Conservation (phyloP, 208 protist species). For the Phytomonas francai region DNA sequence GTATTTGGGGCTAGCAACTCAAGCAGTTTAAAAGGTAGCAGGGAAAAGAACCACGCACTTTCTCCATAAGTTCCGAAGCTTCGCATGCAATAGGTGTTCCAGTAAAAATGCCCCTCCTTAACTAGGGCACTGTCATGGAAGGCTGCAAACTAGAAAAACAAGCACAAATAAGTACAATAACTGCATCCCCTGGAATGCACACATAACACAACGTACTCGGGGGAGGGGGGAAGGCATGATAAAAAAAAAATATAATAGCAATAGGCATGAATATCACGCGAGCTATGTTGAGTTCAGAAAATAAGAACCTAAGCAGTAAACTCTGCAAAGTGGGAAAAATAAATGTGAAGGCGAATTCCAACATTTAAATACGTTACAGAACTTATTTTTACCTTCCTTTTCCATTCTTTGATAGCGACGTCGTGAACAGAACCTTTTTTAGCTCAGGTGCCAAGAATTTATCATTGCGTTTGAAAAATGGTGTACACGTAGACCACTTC, state of each 20-base stretch:
- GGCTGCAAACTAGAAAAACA: background rate
- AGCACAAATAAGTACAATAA: conserved; percentile 2
- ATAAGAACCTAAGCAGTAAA: too few relatives aligned
- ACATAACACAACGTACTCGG: background rate
- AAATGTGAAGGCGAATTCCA: background rate
- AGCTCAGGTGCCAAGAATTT: background rate
- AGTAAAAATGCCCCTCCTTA: background rate
- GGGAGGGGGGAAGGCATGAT: background rate
- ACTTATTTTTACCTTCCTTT: too few relatives aligned
- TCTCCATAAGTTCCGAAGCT: background rate
- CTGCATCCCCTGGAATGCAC: background rate
- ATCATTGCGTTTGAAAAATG: background rate
- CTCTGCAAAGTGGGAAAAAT: conserved; percentile 7
- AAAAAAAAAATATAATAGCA: conserved; percentile 8
- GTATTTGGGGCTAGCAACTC: background rate
- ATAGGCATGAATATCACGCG: conserved; percentile 5
- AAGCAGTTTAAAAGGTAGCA: background rate
- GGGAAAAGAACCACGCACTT: background rate
- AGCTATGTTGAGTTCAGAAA: conserved; percentile 5
- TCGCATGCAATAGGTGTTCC: background rate
- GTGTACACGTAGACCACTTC: background rate
- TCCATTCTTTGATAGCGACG: background rate
- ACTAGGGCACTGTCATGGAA: background rate
- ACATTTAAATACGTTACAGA: background rate
- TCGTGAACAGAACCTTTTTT: background rate